Evolutionary conservation across 345 rosid species (phyloP), one percentile per base, ranked within the genome.

Genomic region (Eucalyptus marginata): DNA sequence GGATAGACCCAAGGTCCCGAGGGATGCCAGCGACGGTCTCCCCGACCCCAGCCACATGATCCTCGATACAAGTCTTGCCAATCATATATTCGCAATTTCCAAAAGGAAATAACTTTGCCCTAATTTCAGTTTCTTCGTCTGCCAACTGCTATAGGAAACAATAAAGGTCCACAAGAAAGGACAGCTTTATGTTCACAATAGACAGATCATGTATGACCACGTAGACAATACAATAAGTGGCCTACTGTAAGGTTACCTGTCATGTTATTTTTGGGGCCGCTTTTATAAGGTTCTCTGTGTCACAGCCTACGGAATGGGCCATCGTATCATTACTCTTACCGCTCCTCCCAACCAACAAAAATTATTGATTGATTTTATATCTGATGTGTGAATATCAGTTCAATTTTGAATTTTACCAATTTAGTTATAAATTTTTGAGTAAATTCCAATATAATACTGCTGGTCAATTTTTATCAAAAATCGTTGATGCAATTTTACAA

Each of bases 391-490:
- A 0, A 71, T 71, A 71, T 2, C 2, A 33, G 18, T 71, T 71
- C 1, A 33, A 18, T 71, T 1, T 2, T 18, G 1, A 31, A 8
- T 5, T 31, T 68, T 68, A 33, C 0, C 2, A 66, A 68, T 68
- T 71, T 71, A 33, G 2, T 33, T 3, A 0, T 71, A 33, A 33
- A 2, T 71, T 18, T 71, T 71, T 9, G 2, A 1, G 0, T 12
- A 36, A 36, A 71, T 33, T 71, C 25, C 13, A 5, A 33, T 20
- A 71, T 3, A 8, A 2, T 5, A 10, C 8, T 1, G 1, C 25
- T 17, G 1, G 10, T 68, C 25, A 33, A 33, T 17, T 59, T 59
- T 59, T 13, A 13, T 6, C 68, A 4, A 29, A 59, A 1, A 59
- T 59, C 4, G 0, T 12, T 13, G 6, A 56, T 0, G 22, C 4